Percentiles rank a stretch among this genome's conserved stretches.
phyloP scores from a whole-genome alignment of 306 rosid genomes.

The Datisca glomerata region DNA sequence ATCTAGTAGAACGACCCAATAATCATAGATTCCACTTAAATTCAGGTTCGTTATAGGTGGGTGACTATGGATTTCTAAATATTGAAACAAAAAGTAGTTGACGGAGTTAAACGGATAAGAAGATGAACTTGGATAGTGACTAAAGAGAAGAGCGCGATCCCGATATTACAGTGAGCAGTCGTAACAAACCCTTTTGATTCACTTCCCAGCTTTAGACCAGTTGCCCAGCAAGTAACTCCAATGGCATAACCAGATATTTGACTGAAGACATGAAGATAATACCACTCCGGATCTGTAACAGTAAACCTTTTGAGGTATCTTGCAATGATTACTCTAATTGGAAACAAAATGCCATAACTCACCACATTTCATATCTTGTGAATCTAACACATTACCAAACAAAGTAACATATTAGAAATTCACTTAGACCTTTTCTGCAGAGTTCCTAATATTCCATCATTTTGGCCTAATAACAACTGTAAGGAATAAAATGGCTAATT shows the following conservation, averaged over 20 bases:
- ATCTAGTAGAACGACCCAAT: no score
- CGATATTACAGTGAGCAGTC: slow-evolving; percentile 50
- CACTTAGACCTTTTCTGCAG: no score
- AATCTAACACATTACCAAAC: slow-evolving; percentile 25
- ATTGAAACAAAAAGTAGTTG: no score
- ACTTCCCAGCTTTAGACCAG: slow-evolving; percentile 73
- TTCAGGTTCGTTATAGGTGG: no score
- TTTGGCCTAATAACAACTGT: no score
- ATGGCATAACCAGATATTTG: slow-evolving; percentile 61
- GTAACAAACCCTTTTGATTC: slow-evolving; percentile 29
- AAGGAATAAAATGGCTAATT: no score
- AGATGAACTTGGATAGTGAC: slow-evolving; percentile 60
- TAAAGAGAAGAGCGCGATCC: slow-evolving; percentile 57
- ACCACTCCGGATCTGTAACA: slow-evolving; percentile 83
- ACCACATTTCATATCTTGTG: slow-evolving; percentile 65
- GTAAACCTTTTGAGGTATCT: slow-evolving; percentile 54
- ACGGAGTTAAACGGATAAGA: not conserved
- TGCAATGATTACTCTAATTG: slow-evolving; percentile 57
- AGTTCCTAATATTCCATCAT: no score
- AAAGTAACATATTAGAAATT: no score
- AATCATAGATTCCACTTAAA: no score
- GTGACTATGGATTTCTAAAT: no score
- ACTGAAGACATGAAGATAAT: slow-evolving; percentile 60
- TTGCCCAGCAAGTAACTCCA: slow-evolving; percentile 86
- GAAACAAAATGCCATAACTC: slow-evolving; percentile 83